Conservation (phyloP, 2,329 filamentous ascomycete species). For the Clarireedia hainanense region DNA sequence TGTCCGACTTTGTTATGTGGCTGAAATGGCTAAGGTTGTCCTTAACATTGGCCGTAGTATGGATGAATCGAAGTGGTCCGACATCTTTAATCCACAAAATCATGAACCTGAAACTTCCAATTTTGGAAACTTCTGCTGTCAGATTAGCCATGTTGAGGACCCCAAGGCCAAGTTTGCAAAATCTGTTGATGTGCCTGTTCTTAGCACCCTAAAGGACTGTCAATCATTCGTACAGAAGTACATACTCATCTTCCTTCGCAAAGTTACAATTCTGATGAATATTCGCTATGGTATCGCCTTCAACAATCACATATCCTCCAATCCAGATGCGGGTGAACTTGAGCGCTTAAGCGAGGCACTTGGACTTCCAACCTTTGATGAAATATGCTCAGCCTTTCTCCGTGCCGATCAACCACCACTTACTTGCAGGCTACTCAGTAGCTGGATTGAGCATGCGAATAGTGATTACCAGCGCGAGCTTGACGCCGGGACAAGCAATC, state of each 20-base stretch:
- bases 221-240: slow-evolving; percentile 67
- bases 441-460: slow-evolving; percentile 55
- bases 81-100: slow-evolving; percentile 12
- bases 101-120: slow-evolving; percentile 2
- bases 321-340: slow-evolving; percentile 66
- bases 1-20: slow-evolving; percentile 78
- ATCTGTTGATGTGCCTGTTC: slow-evolving; percentile 47
- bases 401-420: slow-evolving; percentile 21
- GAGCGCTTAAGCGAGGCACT: slow-evolving; percentile 72
- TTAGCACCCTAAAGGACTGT: slow-evolving; percentile 46
- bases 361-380: slow-evolving; percentile 68
- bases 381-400: slow-evolving; percentile 49
- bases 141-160: slow-evolving; percentile 14
- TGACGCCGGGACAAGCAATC: neutral
- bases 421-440: slow-evolving; percentile 42
- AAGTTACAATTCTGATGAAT: slow-evolving; percentile 74
- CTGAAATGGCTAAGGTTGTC: slow-evolving; percentile 81
- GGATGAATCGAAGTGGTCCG: slow-evolving; percentile 41
- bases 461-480: neutral
- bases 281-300: slow-evolving; percentile 87
- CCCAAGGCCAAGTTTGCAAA: slow-evolving; percentile 29
- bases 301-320: slow-evolving; percentile 56
- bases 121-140: slow-evolving; percentile 22
- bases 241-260: slow-evolving; percentile 82
- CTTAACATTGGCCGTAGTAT: slow-evolving; percentile 50